Conservation (phyloP, 306 rosid genomes). For the Corylus avellana region DNA sequence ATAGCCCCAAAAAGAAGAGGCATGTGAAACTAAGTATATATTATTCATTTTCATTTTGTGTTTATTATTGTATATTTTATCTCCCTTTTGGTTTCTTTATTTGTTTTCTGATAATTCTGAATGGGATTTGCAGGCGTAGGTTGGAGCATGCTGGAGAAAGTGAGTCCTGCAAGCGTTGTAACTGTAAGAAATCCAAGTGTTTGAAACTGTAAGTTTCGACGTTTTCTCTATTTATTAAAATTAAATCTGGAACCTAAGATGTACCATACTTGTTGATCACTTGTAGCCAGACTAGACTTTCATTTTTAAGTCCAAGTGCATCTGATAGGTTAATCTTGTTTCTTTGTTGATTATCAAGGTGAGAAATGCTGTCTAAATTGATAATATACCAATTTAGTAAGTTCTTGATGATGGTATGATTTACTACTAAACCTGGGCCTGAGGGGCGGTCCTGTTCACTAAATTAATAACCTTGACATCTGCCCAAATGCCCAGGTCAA, state of each 20-base stretch:
- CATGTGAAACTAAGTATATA: conserved; percentile 25
- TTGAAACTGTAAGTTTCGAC: conserved; percentile 77
- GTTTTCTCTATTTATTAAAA: conserved; percentile 15
- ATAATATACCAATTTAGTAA: neutral
- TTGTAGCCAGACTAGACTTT: neutral
- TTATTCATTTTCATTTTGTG: conserved; percentile 14
- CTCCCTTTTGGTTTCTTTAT: conserved; percentile 1
- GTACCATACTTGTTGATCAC: neutral
- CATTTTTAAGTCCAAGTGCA: neutral
- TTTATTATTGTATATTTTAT: neutral
- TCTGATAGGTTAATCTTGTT: neutral
- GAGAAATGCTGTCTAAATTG: neutral
- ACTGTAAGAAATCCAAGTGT: conserved; percentile 92
- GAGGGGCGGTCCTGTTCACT: neutral
- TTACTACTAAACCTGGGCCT: neutral
- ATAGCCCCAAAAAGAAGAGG: conserved; percentile 85
- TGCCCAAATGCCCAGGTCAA: neutral
- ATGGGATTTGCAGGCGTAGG: conserved; percentile 68
- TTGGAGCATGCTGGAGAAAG: conserved; percentile 55
- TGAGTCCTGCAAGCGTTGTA: conserved; percentile 82
- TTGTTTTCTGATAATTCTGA: conserved; percentile 30
- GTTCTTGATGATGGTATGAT: neutral
- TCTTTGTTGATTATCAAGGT: neutral
- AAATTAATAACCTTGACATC: neutral
- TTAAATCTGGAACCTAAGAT: neutral